These are phyloP conservation scores for Cercophora newfieldiana DNA, from an alignment of 495 filamentous ascomycete species.

Conservation along the genomic window DNA sequence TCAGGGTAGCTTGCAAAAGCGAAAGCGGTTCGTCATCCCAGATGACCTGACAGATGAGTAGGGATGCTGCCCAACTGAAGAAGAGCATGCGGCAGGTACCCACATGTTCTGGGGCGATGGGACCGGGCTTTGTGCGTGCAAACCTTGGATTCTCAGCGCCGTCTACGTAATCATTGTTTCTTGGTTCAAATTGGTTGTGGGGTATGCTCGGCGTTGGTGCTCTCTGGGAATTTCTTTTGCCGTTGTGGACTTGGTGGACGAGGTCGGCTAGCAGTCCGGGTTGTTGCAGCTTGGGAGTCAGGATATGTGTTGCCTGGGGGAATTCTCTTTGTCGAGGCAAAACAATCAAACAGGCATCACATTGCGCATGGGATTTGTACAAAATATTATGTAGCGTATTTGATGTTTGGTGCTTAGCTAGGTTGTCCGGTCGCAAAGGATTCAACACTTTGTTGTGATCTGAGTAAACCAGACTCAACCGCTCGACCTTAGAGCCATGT, in stretches of 20 bases:
- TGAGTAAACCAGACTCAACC: not conserved
- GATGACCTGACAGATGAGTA: slow-evolving; percentile 1
- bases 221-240: not conserved
- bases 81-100: slow-evolving; percentile 6
- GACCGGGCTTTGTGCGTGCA: not conserved
- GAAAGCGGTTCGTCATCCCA: slow-evolving; percentile 3
- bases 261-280: not conserved
- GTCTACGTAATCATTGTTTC: not conserved
- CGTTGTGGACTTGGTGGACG: not conserved
- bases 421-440: not conserved
- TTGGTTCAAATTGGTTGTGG: not conserved
- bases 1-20: not conserved
- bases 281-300: not conserved
- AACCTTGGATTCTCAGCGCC: not conserved
- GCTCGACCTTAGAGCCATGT: not conserved
- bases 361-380: not conserved
- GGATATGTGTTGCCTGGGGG: not conserved
- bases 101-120: not conserved
- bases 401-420: not conserved
- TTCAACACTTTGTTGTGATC: not conserved
- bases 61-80: not conserved
- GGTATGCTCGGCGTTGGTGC: not conserved
- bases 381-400: not conserved
- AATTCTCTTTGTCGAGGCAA: not conserved
- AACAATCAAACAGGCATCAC: not conserved